Base-by-base conservation (phyloP, 2,329 filamentous ascomycete species). In the Stagonosporopsis rhizophila region DNA sequence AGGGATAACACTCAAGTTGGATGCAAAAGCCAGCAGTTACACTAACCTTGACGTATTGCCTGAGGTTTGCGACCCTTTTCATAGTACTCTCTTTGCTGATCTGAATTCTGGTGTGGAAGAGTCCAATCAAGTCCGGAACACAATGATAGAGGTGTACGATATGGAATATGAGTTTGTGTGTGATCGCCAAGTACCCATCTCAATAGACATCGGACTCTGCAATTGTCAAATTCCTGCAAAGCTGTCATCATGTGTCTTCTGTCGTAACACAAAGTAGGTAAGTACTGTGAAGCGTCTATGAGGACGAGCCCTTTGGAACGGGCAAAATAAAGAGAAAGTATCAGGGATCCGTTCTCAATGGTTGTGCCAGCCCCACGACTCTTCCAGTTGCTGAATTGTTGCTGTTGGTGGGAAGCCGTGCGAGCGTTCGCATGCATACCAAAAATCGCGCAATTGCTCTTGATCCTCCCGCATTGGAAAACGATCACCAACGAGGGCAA, bases 361-460 rank as follows among this genome's bases (percentile, higher is more conserved):
- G n/a, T 44, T 42, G 27, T 56, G 47, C 71, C 71, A 74, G 4
- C 71, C 70, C 72, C 72, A 75, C 12, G 72, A 72, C n/a, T 74
- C 70, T 38, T 75, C 72, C 3, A 75, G 64, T 32, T 74, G 72
- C 19, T 61, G 56, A 9, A 70, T 68, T 11, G 69, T 67, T 15
- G 70, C 58, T 20, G 71, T 74, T 12, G 72, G 71, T 35, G 72
- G 72, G 49, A 75, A 75, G 2, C 71, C 72, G 53, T 75, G 72
- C 6, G 63, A 58, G 35, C 65, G 58, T 59, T 75, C 72, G 47
- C 68, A 72, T 3, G 58, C 62, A 46, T 64, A 71, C 70, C 70
- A 68, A 8, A 75, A 45, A 23, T 72, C 63, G 22, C 68, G 68
- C 12, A 75, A 56, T 28, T 58, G 61, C 45, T 72, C 65, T 47